Conservation (phyloP, 139 green algal species). For the Pleodorina starrii region DNA sequence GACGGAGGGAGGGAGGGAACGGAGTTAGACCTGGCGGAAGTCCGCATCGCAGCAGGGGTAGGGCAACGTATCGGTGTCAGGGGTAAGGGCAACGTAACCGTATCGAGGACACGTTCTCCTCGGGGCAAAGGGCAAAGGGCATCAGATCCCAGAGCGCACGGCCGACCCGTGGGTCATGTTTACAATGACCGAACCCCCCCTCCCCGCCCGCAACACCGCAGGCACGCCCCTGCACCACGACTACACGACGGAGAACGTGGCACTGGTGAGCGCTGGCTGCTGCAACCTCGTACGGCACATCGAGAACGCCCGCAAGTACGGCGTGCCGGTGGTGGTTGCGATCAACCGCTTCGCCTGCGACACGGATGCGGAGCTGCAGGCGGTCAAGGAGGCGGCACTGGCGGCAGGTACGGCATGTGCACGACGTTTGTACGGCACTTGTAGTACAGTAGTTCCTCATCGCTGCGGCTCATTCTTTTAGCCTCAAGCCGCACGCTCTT, state of each 20-base stretch:
- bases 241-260: slow-evolving; percentile 94
- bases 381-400: slow-evolving; percentile 58
- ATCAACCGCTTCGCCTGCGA: slow-evolving; percentile 96
- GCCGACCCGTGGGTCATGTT: not conserved
- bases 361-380: slow-evolving; percentile 86
- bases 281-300: slow-evolving; percentile 93
- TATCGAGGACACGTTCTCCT: no score
- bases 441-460: no score
- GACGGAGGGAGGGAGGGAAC: no score
- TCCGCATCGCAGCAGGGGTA: not conserved
- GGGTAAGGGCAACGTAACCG: no score
- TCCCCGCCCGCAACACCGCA: no score
- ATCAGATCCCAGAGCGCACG: no score
- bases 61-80: not conserved
- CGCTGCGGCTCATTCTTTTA: no score
- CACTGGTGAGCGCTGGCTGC: slow-evolving; percentile 85
- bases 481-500: no score
- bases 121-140: no score
- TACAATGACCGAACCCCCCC: no score
- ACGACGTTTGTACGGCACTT: no score
- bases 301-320: slow-evolving; percentile 88
- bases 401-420: slow-evolving; percentile 58
- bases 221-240: slow-evolving; percentile 92
- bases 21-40: no score
- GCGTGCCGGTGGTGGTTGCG: slow-evolving; percentile 95